Evolutionary conservation across 1,284 basidiomycete species (phyloP).

Genomic region (Sparassis latifolia): DNA sequence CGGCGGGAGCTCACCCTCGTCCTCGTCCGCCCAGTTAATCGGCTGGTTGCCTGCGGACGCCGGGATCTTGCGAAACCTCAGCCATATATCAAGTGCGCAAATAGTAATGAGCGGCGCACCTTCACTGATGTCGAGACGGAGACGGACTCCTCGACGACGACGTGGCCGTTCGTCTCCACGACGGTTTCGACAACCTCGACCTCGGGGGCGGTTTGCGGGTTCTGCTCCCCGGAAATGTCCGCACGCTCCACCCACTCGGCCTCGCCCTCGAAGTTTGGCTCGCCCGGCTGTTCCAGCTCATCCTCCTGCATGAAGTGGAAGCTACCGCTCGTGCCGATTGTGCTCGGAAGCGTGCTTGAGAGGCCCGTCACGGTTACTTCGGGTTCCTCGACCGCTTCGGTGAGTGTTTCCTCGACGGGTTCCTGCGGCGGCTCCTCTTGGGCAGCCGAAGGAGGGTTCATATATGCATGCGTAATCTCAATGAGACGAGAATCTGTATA

Average conservation of each 20-base stretch:
- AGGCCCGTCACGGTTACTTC: slow-evolving; percentile 29
- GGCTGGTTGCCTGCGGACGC: slow-evolving; percentile 36
- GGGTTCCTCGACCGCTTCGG: slow-evolving; percentile 17
- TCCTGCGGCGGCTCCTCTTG: slow-evolving; percentile 1
- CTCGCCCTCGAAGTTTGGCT: slow-evolving; percentile 44
- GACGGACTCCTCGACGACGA: slow-evolving; percentile 20
- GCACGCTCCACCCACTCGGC: slow-evolving; percentile 13
- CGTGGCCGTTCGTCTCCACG: slow-evolving; percentile 20
- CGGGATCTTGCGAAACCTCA: slow-evolving; percentile 20
- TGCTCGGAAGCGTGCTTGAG: slow-evolving; percentile 30
- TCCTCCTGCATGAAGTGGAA: slow-evolving; percentile 77
- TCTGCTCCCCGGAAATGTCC: slow-evolving; percentile 9
- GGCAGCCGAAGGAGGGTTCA: slow-evolving; percentile 36
- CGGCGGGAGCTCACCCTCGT: slow-evolving; percentile 34
- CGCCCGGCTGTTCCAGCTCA: slow-evolving; percentile 42
- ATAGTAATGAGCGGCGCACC: background rate
- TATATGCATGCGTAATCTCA: slow-evolving; percentile 45
- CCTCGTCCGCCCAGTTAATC: slow-evolving; percentile 43
- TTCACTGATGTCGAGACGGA: slow-evolving; percentile 23
- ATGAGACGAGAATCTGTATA: slow-evolving; percentile 48
- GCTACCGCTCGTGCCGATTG: slow-evolving; percentile 37
- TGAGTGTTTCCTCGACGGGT: slow-evolving; percentile 4
- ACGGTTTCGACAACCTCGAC: slow-evolving; percentile 20
- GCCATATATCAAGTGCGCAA: background rate
- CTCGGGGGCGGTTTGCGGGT: slow-evolving; percentile 15